Percentiles rank a stretch among this genome's conserved stretches.
Conservation (phyloP, 805 yeast genomes). For the Yueomyces sp. region DNA sequence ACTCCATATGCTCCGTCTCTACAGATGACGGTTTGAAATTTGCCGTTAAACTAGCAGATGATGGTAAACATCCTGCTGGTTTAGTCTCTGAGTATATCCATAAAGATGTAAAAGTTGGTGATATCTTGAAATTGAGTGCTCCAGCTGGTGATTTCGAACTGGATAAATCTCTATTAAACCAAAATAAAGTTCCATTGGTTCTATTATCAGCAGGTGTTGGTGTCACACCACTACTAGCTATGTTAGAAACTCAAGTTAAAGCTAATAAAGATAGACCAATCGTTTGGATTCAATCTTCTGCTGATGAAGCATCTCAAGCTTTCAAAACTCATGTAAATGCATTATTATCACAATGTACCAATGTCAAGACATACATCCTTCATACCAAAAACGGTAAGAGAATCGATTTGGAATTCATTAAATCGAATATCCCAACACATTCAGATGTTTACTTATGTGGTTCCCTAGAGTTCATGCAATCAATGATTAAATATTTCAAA, state of each 20-base stretch:
- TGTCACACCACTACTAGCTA: constrained; percentile 48
- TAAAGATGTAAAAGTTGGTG: constrained; percentile 34
- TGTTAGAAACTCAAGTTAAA: constrained; percentile 27
- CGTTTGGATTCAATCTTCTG: constrained; percentile 21
- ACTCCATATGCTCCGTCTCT: constrained; percentile 36
- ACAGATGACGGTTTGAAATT: constrained; percentile 35
- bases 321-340: constrained; percentile 15
- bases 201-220: constrained; percentile 55
- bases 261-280: constrained; percentile 19
- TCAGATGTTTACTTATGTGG: constrained; percentile 24
- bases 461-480: constrained; percentile 18
- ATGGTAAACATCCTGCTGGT: constrained; percentile 25
- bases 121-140: constrained; percentile 35
- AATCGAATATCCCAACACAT: constrained; percentile 13
- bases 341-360: constrained; percentile 7
- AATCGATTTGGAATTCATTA: constrained; percentile 13
- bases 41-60: constrained; percentile 36
- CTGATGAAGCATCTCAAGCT: constrained; percentile 12
- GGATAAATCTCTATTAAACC: constrained; percentile 15
- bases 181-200: constrained; percentile 24
- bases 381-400: constrained; percentile 15
- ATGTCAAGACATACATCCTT: constrained; percentile 7
- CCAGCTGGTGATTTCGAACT: constrained; percentile 45
- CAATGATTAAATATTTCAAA: constrained; percentile 13
- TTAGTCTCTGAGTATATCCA: constrained; percentile 39